A percentile compares a stretch with the other conserved stretches of the same genome.
Conservation (phyloP, 345 rosid species). For the Hypericum androsaemum region DNA sequence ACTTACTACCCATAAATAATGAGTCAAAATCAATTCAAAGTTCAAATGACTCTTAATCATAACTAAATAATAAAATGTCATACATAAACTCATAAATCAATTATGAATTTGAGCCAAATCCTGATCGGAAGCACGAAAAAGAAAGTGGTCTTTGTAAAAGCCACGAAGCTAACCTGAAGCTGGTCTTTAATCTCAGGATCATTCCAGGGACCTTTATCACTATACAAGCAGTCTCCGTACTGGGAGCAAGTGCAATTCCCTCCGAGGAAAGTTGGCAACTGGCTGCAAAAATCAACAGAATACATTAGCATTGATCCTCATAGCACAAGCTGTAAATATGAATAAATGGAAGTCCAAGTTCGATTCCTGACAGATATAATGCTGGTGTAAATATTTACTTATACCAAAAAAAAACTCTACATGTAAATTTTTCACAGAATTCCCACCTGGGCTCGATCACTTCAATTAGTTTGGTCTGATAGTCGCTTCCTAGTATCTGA, state of each 20-base stretch:
- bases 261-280: conserved; percentile 52
- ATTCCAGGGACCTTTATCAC: conserved; percentile 64
- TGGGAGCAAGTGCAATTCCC: conserved; percentile 57
- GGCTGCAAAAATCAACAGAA: conserved; percentile 24
- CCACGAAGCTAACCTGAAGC: conserved; percentile 33
- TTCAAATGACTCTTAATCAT: too few relatives aligned
- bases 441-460: conserved; percentile 38
- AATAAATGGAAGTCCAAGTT: too few relatives aligned
- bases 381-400: neutral
- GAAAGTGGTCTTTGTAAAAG: neutral
- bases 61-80: neutral
- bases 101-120: neutral
- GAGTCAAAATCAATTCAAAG: neutral
- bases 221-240: conserved; percentile 48
- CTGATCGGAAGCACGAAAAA: too few relatives aligned
- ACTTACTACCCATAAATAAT: neutral
- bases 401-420: neutral
- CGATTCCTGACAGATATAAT: neutral
- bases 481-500: conserved; percentile 48
- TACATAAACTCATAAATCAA: conserved; percentile 3
- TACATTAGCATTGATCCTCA: too few relatives aligned
- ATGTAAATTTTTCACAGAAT: neutral
- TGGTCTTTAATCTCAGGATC: conserved; percentile 42
- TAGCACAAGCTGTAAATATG: too few relatives aligned
- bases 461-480: conserved; percentile 30